These are phyloP conservation scores for Eucalyptus tenuipes DNA, from an alignment of 345 rosid genomes.

Conservation along the genomic window DNA sequence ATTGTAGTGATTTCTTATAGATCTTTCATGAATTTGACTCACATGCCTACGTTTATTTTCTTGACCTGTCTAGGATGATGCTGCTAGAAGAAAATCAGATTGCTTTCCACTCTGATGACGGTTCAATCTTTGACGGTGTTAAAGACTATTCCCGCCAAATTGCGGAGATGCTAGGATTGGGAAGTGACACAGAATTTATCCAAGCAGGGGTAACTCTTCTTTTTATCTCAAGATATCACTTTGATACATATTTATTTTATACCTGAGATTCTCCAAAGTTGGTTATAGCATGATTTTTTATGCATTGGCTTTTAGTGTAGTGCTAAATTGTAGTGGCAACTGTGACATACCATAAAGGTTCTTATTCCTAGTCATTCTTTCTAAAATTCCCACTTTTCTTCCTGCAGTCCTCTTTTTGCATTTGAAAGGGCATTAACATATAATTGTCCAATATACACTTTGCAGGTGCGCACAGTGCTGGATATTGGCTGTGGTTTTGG, in stretches of 20 bases:
- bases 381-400: neutral
- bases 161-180: constrained; percentile 95
- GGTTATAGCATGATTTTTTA: neutral
- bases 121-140: constrained; percentile 78
- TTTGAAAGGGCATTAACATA: neutral
- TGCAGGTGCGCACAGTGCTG: constrained; percentile 63
- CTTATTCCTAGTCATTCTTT: neutral
- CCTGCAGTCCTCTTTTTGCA: neutral
- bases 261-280: neutral
- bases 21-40: neutral
- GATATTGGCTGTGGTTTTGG: constrained; percentile 99
- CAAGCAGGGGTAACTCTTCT: constrained; percentile 84
- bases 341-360: neutral
- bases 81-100: constrained; percentile 96
- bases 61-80: constrained; percentile 52
- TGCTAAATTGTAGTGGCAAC: neutral
- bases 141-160: constrained; percentile 93
- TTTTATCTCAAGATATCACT: neutral
- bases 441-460: neutral
- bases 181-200: constrained; percentile 73
- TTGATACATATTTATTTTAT: neutral
- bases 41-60: neutral
- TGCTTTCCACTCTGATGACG: constrained; percentile 87
- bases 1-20: neutral
- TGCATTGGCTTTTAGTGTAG: neutral